These are phyloP conservation scores for Amphibolis antarctica DNA, from an alignment of 106 monocot species.

Conservation along the genomic window DNA sequence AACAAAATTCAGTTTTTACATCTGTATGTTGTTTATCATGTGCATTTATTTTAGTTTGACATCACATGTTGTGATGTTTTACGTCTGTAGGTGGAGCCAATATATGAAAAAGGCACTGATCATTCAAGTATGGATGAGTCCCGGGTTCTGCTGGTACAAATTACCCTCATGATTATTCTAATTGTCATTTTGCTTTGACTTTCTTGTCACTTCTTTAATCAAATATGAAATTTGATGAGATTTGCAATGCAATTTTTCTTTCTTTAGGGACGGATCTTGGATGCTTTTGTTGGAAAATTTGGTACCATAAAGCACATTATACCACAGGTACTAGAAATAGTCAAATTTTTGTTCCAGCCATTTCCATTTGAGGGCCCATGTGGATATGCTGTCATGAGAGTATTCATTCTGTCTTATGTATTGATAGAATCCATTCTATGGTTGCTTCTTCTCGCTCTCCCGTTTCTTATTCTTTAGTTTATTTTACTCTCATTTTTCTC, in stretches of 20 bases:
- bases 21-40: neutral
- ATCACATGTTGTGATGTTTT: neutral
- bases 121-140: constrained; percentile 93
- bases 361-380: too few species aligned
- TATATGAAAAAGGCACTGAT: constrained; percentile 94
- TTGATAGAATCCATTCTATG: too few species aligned
- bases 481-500: too few species aligned
- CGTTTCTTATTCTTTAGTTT: too few species aligned
- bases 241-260: neutral
- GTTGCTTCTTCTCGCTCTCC: too few species aligned
- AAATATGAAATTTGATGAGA: neutral
- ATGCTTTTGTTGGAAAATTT: constrained; percentile 98
- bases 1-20: neutral
- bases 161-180: neutral
- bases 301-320: constrained; percentile 84
- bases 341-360: too few species aligned
- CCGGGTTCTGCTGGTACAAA: constrained; percentile 57
- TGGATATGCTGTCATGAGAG: too few species aligned
- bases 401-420: too few species aligned
- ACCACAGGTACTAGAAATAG: constrained; percentile 42
- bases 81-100: constrained; percentile 73
- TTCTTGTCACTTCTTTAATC: neutral
- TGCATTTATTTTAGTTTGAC: neutral
- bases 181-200: neutral
- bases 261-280: constrained; percentile 77